Evolutionary conservation across 345 rosid species (phyloP), one percentile per base, ranked within the genome.

Genomic region (Populus alba): DNA sequence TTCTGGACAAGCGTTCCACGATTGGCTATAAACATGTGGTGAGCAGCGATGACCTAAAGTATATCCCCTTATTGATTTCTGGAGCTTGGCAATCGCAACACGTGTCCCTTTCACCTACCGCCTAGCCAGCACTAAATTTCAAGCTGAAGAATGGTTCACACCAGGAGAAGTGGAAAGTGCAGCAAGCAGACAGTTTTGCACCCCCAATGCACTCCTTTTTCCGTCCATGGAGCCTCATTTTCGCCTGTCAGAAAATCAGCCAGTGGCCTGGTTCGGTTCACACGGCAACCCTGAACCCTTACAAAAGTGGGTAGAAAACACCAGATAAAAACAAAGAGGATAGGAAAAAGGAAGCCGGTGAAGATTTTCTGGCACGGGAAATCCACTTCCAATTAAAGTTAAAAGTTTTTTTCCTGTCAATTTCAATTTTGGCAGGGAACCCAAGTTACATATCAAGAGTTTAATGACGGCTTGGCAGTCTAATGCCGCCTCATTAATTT

Each of bases 61-160:
- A 1, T 8, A 1, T 57, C 15, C 29, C 27, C 5, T 15, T 3
- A 47, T 47, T 15, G 53, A 9, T 3, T 57, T 23, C 63, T 1
- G 18, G 53, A 47, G 53, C 1, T 11, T 0, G 62, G 27, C 12
- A 5, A 8, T 4, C 12, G 47, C 7, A 33, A 33, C 33, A 49
- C 0, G 45, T 7, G 82, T 72, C 82, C 29, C 73, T 49, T 68
- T 80, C 77, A 3, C 22, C 38, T 61, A 70, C 72, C 76, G 4
- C 75, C 66, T 29, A 6, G 27, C 63, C 11, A 3, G 2, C 53
- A 75, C 12, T 68, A 22, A 73, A 69, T 41, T 29, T 49, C 45
- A 23, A 27, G 73, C 29, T 6, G 9, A 2, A 43, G 5, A 20
- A 13, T 43, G 55, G 72, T 69, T 43, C 29, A 31, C 57, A 22